Evolutionary conservation across 2,329 filamentous ascomycete genomes (phyloP).

Genomic region (Penicillium sp.): DNA sequence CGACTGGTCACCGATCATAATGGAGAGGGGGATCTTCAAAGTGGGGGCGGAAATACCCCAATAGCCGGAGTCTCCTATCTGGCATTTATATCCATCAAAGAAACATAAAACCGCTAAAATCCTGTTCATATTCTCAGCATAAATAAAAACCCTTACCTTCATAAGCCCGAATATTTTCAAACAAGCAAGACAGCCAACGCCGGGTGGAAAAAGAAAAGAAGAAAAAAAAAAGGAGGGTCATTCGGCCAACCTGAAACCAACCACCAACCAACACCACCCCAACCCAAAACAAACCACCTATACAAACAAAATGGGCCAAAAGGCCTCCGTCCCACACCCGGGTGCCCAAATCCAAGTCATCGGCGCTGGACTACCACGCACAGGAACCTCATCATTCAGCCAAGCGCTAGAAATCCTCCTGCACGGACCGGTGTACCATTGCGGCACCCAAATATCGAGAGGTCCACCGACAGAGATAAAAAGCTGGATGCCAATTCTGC

Average conservation of each 20-base stretch:
- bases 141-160: too few relatives aligned
- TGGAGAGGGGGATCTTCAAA: not conserved
- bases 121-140: not conserved
- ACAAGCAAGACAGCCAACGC: not conserved
- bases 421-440: slow-evolving; percentile 52
- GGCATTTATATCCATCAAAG: not conserved
- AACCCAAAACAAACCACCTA: not conserved
- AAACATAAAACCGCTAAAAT: not conserved
- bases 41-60: slow-evolving; percentile 2
- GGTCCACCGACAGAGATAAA: slow-evolving; percentile 25
- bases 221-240: not conserved
- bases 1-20: not conserved
- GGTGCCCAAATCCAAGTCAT: slow-evolving; percentile 27
- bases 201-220: not conserved
- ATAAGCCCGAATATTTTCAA: not conserved
- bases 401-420: slow-evolving; percentile 51
- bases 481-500: slow-evolving; percentile 24
- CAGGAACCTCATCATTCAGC: slow-evolving; percentile 53
- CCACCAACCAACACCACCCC: not conserved
- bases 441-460: slow-evolving; percentile 43
- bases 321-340: slow-evolving; percentile 18
- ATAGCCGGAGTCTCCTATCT: not conserved
- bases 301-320: slow-evolving; percentile 21
- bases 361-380: slow-evolving; percentile 42
- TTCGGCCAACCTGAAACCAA: not conserved